Percentiles rank a stretch among this genome's conserved stretches.
phyloP scores from a whole-genome alignment of 2,329 filamentous ascomycete species.

The Grosmannia huntii region DNA sequence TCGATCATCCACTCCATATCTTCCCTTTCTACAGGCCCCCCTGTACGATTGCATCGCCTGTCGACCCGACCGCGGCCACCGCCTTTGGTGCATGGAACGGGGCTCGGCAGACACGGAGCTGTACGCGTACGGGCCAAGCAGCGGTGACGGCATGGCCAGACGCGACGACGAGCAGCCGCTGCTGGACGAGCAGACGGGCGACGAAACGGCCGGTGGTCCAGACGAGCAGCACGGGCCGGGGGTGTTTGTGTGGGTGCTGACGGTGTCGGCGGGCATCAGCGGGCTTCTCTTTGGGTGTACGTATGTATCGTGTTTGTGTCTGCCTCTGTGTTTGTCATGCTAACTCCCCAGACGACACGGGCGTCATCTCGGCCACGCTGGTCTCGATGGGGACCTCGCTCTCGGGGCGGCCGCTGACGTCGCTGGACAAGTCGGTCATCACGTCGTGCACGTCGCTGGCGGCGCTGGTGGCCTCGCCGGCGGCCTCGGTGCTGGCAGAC shows the following conservation, averaged over 20 bases:
- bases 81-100: not conserved
- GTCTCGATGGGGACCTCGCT: conserved; percentile 50
- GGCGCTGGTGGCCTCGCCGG: conserved; percentile 50
- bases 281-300: conserved; percentile 56
- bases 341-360: conserved; percentile 42
- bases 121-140: not conserved
- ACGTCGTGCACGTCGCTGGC: conserved; percentile 57
- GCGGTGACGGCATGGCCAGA: not conserved
- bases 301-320: conserved; percentile 13
- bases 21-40: not conserved
- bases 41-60: no score
- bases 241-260: conserved; percentile 47
- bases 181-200: not conserved
- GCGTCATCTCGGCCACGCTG: conserved; percentile 56
- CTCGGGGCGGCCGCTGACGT: conserved; percentile 41
- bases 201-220: not conserved
- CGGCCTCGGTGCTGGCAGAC: conserved; percentile 53
- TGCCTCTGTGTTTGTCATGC: not conserved
- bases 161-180: conserved; percentile 11
- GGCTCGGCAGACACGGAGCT: conserved; percentile 1
- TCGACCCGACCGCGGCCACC: no score
- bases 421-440: conserved; percentile 56
- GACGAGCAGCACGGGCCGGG: conserved; percentile 21
- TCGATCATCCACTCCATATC: not conserved
- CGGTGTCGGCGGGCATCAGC: conserved; percentile 52